Conservation (phyloP, 129 eudicot genomes). For the Mikania micrantha region DNA sequence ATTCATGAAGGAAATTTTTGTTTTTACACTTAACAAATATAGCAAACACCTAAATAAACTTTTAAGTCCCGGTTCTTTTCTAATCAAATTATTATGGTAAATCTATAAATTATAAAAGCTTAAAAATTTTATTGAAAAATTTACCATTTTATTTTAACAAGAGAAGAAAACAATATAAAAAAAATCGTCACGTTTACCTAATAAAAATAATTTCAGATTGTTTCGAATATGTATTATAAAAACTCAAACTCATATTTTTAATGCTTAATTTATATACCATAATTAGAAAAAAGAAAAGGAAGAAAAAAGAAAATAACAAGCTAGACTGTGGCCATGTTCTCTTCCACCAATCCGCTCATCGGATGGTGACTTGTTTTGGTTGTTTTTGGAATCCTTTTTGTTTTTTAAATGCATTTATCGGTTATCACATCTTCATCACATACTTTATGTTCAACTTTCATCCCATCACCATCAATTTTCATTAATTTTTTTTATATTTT, state of each 20-base stretch:
- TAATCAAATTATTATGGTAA: no score
- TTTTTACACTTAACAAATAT: no score
- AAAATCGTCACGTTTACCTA: no score
- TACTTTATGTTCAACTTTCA: slow-evolving; percentile 26
- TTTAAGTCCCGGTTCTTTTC: no score
- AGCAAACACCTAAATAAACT: no score
- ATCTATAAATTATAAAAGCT: no score
- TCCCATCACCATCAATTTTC: slow-evolving; percentile 23
- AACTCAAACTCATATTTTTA: background rate
- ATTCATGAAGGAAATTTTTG: no score
- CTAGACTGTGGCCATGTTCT: slow-evolving; percentile 21
- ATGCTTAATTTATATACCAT: background rate
- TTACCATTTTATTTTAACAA: no score
- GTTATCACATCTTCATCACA: slow-evolving; percentile 25
- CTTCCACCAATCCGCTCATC: slow-evolving; percentile 11
- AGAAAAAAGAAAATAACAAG: background rate
- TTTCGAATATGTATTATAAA: background rate
- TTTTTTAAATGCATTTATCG: slow-evolving; percentile 11
- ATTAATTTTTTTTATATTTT: background rate
- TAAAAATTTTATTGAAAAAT: no score
- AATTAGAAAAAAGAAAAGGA: background rate
- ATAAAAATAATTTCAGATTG: no score
- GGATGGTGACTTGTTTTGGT: slow-evolving; percentile 23
- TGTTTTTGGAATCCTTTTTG: slow-evolving; percentile 16
- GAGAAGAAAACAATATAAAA: no score